phyloP scores from a whole-genome alignment of 75 land plant species.

The Selaginella moellendorffii region DNA sequence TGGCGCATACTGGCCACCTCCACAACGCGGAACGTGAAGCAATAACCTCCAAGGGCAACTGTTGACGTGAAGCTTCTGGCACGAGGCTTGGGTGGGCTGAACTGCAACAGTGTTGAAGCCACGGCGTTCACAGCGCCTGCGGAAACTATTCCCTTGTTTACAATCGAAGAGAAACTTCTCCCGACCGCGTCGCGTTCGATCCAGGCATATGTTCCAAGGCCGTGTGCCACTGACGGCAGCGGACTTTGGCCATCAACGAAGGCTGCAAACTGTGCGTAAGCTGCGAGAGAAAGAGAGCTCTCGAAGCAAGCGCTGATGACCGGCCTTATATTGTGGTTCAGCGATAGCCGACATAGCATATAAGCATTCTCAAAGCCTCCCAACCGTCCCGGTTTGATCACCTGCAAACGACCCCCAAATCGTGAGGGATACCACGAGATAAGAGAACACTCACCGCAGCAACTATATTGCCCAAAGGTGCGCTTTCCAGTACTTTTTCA shows the following conservation, averaged over 20 bases:
- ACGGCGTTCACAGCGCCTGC: neutral
- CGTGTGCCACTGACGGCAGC: conserved; percentile 47
- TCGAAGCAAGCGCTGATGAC: conserved; percentile 88
- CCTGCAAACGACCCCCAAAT: conserved; percentile 30
- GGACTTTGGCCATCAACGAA: conserved; percentile 39
- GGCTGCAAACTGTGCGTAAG: conserved; percentile 63
- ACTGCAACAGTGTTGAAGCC: no score
- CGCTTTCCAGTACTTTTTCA: conserved; percentile 30
- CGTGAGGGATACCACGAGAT: no score
- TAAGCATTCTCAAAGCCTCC: conserved; percentile 92
- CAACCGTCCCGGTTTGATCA: conserved; percentile 81
- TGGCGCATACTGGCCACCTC: neutral
- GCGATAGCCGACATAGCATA: conserved; percentile 59
- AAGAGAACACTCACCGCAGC: conserved; percentile 53
- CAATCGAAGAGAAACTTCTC: conserved; percentile 12
- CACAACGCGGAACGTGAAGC: neutral
- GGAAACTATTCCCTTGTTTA: neutral
- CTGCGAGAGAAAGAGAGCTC: conserved; percentile 53
- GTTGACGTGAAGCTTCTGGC: neutral
- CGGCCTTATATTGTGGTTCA: conserved; percentile 45
- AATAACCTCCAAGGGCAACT: neutral
- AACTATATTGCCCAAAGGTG: conserved; percentile 44
- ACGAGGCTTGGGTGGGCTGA: no score
- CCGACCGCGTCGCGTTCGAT: conserved; percentile 46
- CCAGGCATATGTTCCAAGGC: conserved; percentile 94